phyloP scores from a whole-genome alignment of 192 early-diverging fungal genomes.

The Coemansia sp. region DNA sequence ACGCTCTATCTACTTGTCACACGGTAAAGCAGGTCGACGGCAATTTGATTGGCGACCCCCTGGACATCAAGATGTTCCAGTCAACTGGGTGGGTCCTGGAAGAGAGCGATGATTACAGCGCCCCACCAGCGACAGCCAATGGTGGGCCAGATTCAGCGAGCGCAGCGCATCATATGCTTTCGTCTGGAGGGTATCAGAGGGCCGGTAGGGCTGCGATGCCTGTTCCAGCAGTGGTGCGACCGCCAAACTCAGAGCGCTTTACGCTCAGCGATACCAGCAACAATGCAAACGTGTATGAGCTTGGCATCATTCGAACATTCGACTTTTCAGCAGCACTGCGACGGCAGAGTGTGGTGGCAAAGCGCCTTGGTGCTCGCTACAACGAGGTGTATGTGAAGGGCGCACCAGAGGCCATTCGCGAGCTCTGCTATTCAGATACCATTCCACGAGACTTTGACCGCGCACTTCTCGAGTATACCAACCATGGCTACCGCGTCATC shows the following conservation, averaged over 20 bases:
- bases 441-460: constrained; percentile 84
- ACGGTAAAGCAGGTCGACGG: constrained; percentile 88
- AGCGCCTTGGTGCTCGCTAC: constrained; percentile 59
- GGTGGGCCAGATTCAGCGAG: constrained; percentile 10
- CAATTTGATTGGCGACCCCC: constrained; percentile 89
- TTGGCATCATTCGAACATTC: constrained; percentile 83
- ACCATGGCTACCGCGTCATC: constrained; percentile 96
- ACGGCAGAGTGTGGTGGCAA: constrained; percentile 91
- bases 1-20: constrained; percentile 77
- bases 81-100: constrained; percentile 93
- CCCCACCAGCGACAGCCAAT: background rate
- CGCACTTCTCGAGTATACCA: constrained; percentile 80
- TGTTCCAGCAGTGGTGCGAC: constrained; percentile 84
- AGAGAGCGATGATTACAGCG: constrained; percentile 64
- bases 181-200: background rate
- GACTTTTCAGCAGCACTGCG: constrained; percentile 91
- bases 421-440: constrained; percentile 81
- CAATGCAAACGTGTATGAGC: constrained; percentile 53
- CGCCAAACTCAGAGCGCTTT: constrained; percentile 69
- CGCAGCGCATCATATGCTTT: background rate
- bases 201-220: constrained; percentile 21
- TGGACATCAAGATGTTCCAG: constrained; percentile 98
- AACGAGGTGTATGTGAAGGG: constrained; percentile 90
- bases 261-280: constrained; percentile 53
- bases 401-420: constrained; percentile 91